Percentiles rank a stretch among this genome's conserved stretches.
phyloP scores from a whole-genome alignment of 805 yeast species.

The Metschnikowia cubensis region DNA sequence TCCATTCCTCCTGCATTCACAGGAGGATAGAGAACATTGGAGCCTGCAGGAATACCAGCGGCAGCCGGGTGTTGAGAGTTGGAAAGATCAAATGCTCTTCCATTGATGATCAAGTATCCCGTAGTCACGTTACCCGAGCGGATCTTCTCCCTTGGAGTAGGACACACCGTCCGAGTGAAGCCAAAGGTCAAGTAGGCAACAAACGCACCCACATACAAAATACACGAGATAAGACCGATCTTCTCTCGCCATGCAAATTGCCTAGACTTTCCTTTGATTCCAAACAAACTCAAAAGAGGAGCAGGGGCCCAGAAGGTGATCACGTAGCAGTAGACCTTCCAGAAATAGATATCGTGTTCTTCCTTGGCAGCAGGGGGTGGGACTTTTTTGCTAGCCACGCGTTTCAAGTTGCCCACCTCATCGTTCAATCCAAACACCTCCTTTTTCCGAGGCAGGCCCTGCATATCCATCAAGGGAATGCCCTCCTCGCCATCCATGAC shows the following conservation, averaged over 20 bases:
- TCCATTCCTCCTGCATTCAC: conserved; percentile 84
- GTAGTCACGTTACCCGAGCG: conserved; percentile 54
- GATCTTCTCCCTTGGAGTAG: conserved; percentile 41
- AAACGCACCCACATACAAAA: conserved; percentile 65
- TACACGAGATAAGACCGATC: conserved; percentile 76
- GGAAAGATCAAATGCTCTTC: conserved; percentile 71
- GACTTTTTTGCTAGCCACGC: conserved; percentile 21
- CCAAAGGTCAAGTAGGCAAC: conserved; percentile 91
- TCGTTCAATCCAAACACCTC: conserved; percentile 61
- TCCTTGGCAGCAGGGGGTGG: conserved; percentile 10
- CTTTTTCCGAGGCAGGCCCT: conserved; percentile 23
- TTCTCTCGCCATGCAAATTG: conserved; percentile 98
- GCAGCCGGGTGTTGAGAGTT: conserved; percentile 77
- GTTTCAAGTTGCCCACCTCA: conserved; percentile 37
- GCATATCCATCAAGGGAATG: conserved; percentile 42
- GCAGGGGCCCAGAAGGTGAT: conserved; percentile 93
- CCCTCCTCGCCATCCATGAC: conserved; percentile 30
- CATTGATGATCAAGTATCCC: conserved; percentile 72
- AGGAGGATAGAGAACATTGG: conserved; percentile 81
- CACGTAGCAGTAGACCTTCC: conserved; percentile 77
- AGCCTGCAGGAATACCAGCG: conserved; percentile 65
- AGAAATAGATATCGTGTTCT: conserved; percentile 41
- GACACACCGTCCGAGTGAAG: conserved; percentile 79
- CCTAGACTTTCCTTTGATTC: conserved; percentile 72
- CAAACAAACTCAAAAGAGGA: conserved; percentile 63